Conservation (phyloP, 2,329 filamentous ascomycete species). For the Uncinocarpus reesii region DNA sequence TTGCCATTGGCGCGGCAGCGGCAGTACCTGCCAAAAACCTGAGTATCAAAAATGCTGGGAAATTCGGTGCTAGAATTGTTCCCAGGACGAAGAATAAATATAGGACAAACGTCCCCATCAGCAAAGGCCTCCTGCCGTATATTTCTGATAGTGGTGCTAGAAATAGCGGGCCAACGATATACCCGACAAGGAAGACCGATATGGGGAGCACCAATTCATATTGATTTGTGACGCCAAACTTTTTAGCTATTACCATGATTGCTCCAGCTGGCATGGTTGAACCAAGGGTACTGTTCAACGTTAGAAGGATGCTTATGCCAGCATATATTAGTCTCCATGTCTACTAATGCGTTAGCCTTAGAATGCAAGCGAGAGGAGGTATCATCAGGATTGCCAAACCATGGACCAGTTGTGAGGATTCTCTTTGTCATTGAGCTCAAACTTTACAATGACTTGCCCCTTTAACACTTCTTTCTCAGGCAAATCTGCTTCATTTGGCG, state of each 20-base stretch:
- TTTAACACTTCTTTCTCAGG: background rate
- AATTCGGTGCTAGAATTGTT: slow-evolving; percentile 48
- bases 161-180: slow-evolving; percentile 46
- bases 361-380: background rate
- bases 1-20: slow-evolving; percentile 25
- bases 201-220: slow-evolving; percentile 27
- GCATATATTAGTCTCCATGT: slow-evolving; percentile 19
- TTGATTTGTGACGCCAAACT: slow-evolving; percentile 27
- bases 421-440: slow-evolving; percentile 17
- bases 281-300: slow-evolving; percentile 33
- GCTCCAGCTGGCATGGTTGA: slow-evolving; percentile 33
- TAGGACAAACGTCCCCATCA: slow-evolving; percentile 47
- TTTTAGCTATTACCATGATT: slow-evolving; percentile 27
- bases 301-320: slow-evolving; percentile 17
- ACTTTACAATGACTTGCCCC: slow-evolving; percentile 1
- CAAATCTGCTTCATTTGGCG: background rate
- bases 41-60: slow-evolving; percentile 50
- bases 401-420: slow-evolving; percentile 23
- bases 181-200: slow-evolving; percentile 46
- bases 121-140: slow-evolving; percentile 44
- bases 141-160: slow-evolving; percentile 58
- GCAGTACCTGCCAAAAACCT: slow-evolving; percentile 51
- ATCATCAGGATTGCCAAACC: background rate
- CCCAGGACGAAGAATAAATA: slow-evolving; percentile 54
- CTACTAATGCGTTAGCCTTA: slow-evolving; percentile 7